Conservation (phyloP, 2,329 filamentous ascomycete genomes). For the Periconia digitata region DNA sequence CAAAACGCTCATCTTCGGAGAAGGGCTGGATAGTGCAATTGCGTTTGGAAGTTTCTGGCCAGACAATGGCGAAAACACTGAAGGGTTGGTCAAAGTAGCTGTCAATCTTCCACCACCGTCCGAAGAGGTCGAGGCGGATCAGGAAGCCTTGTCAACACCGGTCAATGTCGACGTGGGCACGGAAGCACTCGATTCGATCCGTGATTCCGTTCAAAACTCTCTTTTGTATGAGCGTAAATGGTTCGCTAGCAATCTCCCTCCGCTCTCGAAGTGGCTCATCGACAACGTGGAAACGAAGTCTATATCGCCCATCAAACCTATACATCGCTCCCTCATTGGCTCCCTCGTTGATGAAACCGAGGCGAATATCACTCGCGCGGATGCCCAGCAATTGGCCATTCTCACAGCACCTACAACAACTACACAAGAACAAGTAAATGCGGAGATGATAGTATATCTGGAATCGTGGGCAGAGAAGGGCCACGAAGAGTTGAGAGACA, state of each 20-base stretch:
- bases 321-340: constrained; percentile 65
- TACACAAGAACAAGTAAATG: constrained; percentile 48
- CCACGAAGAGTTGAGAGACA: constrained; percentile 79
- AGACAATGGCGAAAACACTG: constrained; percentile 39
- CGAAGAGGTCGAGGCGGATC: constrained; percentile 36
- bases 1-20: constrained; percentile 71
- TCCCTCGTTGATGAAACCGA: constrained; percentile 64
- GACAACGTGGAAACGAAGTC: constrained; percentile 31
- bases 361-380: constrained; percentile 54
- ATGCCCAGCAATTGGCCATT: constrained; percentile 43
- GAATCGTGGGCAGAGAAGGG: constrained; percentile 75
- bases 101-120: constrained; percentile 57
- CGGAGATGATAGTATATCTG: constrained; percentile 61
- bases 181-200: constrained; percentile 66
- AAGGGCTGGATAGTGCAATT: constrained; percentile 70
- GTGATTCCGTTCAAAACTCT: constrained; percentile 69
- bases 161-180: constrained; percentile 67
- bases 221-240: constrained; percentile 73
- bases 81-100: constrained; percentile 55
- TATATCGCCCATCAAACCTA: constrained; percentile 59
- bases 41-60: constrained; percentile 48
- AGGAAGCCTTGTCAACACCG: constrained; percentile 28
- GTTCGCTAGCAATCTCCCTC: constrained; percentile 70
- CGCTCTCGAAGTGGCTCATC: constrained; percentile 65
- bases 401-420: constrained; percentile 28